Base-by-base conservation (phyloP, 306 rosid species). In the Cucurbita ficifolia region DNA sequence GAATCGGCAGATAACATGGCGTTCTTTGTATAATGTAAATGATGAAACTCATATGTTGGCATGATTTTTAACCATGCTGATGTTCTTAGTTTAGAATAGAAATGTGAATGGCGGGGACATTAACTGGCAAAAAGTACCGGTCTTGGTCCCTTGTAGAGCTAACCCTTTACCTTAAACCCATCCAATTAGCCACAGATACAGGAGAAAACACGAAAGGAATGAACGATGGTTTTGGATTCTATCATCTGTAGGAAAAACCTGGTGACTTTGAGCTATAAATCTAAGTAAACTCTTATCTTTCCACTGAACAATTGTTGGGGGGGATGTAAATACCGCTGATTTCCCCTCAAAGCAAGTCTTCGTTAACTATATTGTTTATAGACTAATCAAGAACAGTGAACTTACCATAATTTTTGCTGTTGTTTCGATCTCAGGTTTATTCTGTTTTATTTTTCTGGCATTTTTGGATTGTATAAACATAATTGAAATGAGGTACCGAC, bases 1-100 rank as follows among this genome's bases (percentile, higher is more conserved):
- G 81, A 75, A 38, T 52, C 8, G 79, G 83, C 70, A 83, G 86
- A 84, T 88, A 82, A 83, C 69, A 74, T 14, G 22, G 6, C 7
- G 33, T 48, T 48, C 7, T 67, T 50, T 69, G 74, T 33, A 69
- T 48, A 12, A 69, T 69, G 56, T 24, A 55, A 73, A 73, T 58
- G 54, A 19, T 21, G 51, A 21, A 39, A 19, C 64, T 39, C 22
- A 73, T 43, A 24, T 46, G 42, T 68, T 67, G 73, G 73, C 73
- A 68, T 68, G 73, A 68, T 22, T 68, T 12, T 68, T 68, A 68
- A 46, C 42, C 74, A 70, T 70, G 74, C 74, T 29, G 58, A 70
- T 49, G 4, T 4, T 39, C 3, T 53, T 61, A 35, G 68, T 16
- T 24, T 70, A 70, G 74, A 24, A 24, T 14, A 69, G 74, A 48